Evolutionary conservation across 2,329 filamentous ascomycete genomes (phyloP), one percentile per base, ranked within the genome.

Genomic region (Raffaelea albimanens): DNA sequence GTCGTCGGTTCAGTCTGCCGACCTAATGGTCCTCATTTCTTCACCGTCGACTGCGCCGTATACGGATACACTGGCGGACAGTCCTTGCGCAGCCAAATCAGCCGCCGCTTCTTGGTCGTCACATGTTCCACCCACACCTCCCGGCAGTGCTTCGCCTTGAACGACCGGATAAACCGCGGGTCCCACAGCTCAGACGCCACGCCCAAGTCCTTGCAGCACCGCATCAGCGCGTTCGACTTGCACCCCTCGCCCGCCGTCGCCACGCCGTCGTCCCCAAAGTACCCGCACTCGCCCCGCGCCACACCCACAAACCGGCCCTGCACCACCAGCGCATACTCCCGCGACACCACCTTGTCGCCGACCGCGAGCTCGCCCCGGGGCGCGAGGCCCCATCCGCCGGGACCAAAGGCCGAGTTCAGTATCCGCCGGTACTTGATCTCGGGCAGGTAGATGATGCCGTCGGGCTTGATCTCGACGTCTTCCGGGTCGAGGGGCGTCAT

Each of bases 371-470:
- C 87, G 16, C 89, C 85, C 50, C 90, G 73, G 10, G 93, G 93
- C 48, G 91, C 91, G 47, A 98, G 70, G 1, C 93, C 93, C 93
- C 93, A 98, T 7, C 86, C 93, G 46, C 94, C 93, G 0, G 93
- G 93, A 0, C 93, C 91, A 67, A 98, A 98, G 0, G 89, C 88
- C 58, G 75, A 72, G 64, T 97, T 96, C 58, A 98, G 67, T 54
- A 95, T 91, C 53, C 91, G 74, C 40, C 93, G 74, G 69, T 98
- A 98, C 70, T 97, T 96, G 72, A 98, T 97, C 73, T 98, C 93
- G 13, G 93, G 93, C 50, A 98, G 72, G 64, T 97, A 98, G 50
- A 97, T 72, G 56, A 98, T 91, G 31, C 93, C 93, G 68, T 98
- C 93, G 29, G 93, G 91, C 71, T 98, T 98, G 62, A 98, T 85